phyloP scores from a whole-genome alignment of 495 filamentous ascomycete genomes.

The Xylaria telfairii region DNA sequence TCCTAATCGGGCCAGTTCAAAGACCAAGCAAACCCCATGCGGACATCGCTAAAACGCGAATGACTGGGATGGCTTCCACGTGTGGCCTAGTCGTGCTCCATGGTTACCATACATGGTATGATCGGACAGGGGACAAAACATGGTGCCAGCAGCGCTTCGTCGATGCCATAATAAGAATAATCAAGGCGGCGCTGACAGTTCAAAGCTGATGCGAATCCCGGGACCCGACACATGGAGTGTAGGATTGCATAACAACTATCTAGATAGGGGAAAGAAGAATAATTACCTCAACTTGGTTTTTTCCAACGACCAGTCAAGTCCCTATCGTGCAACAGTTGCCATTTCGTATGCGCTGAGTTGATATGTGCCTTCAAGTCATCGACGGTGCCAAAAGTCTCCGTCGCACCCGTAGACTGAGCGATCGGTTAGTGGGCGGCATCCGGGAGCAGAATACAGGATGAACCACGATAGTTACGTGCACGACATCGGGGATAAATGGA shows the following conservation, averaged over 20 bases:
- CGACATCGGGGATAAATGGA: slow-evolving; percentile 28
- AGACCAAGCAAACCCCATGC: neutral
- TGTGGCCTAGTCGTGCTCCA: neutral
- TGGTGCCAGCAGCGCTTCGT: neutral
- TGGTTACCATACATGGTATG: too few species aligned
- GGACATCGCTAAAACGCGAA: neutral
- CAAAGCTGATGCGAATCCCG: neutral
- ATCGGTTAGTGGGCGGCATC: neutral
- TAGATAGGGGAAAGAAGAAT: neutral
- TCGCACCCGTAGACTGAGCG: slow-evolving; percentile 38
- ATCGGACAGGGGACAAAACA: neutral
- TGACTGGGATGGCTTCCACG: neutral
- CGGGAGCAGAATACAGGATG: neutral
- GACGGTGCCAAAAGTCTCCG: slow-evolving; percentile 40
- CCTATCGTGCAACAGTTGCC: slow-evolving; percentile 49
- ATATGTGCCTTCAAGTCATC: slow-evolving; percentile 41
- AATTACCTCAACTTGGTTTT: slow-evolving; percentile 10
- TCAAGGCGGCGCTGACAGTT: neutral
- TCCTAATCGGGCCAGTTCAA: neutral
- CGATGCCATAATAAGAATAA: neutral
- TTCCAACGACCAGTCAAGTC: slow-evolving; percentile 38
- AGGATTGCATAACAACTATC: neutral
- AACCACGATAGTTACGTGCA: neutral
- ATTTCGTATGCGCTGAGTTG: slow-evolving; percentile 45
- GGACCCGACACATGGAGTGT: neutral